Evolutionary conservation across 2,329 filamentous ascomycete genomes (phyloP), one percentile per base, ranked within the genome.

Genomic region (Colletotrichum somersetense): DNA sequence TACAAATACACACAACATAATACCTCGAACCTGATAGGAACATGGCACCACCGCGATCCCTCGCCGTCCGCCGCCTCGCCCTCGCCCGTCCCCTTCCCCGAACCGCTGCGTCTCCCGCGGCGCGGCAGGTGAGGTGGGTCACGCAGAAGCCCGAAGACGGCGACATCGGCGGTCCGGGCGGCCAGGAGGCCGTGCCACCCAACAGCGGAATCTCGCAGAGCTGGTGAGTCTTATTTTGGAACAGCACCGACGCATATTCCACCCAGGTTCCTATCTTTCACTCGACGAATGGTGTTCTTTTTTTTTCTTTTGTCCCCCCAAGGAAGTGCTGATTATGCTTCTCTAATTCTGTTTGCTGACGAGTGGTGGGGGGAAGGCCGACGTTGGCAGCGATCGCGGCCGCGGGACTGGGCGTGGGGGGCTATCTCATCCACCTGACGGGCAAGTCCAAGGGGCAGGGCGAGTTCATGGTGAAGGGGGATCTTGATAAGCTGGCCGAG

Each of bases 161-260:
- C 30, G 71, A 73, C 33, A 61, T 74, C 40, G 73, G 71, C 20
- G 73, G 71, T 0, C 73, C 73, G 18, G 66, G 67, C 1, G 73
- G 73, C 1, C 73, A 74, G 46, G 73, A 74, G 16, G 66, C 71
- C 1, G 23, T 73, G 10, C 71, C 71, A 33, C 33, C 67, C 0
- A 55, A 12, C 8, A 67, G 67, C 46, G 62, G 67, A 4, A 5
- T 33, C 2, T 55, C 62, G 5, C 73, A 74, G 35, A 73, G 72
- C 56, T 71, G 66, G 73, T 74, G 56, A 30, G 33, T 33, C 7
- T 35, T n/a, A 14, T 42, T 46, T n/a, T n/a, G 44, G 44, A n/a
- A 30, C 3, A 46, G 18, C 3, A 20, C 44, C 18, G 20, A 46
- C 20, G 44, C 18, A 46, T 46, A 11, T n/a, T 46, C 3, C 44